Evolutionary conservation across 2,329 filamentous ascomycete genomes (phyloP).

Genomic region (Ophiostoma novo-ulmi): DNA sequence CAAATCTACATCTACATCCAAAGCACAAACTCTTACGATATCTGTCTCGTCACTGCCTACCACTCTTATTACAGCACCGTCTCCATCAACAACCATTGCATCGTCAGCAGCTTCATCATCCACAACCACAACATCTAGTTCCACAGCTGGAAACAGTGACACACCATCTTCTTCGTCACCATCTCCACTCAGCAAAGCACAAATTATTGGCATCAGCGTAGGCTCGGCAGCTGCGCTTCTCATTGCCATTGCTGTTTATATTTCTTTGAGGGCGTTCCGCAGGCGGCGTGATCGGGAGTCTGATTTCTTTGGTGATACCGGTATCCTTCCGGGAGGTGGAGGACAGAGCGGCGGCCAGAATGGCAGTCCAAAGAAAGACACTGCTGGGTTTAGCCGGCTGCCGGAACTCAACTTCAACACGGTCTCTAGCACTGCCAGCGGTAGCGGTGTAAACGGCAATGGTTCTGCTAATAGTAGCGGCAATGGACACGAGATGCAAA

Average conservation of each 20-base stretch:
- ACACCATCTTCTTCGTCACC: background rate
- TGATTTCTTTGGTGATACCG: background rate
- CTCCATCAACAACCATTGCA: background rate
- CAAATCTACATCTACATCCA: background rate
- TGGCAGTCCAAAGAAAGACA: background rate
- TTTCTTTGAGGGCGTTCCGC: constrained; percentile 38
- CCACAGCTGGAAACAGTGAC: background rate
- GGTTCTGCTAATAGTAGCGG: background rate
- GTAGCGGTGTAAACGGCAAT: too few relatives aligned
- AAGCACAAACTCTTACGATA: background rate
- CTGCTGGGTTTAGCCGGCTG: background rate
- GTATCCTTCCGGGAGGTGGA: background rate
- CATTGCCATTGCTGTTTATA: constrained; percentile 45
- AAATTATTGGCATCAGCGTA: constrained; percentile 52
- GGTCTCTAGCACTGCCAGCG: background rate
- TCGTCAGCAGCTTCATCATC: background rate
- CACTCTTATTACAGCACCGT: background rate
- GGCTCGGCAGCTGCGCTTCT: constrained; percentile 48
- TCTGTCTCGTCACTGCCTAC: background rate
- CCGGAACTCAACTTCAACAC: background rate
- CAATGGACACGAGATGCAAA: constrained; percentile 37
- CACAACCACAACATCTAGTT: background rate
- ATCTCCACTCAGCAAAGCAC: background rate
- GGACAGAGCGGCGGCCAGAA: background rate
- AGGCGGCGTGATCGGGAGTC: constrained; percentile 28